A percentile compares a stretch with the other conserved stretches of the same genome.
These are phyloP conservation scores for Asterella californica DNA, from an alignment of 225 moss, liverwort and hornwort species.

Conservation along the genomic window DNA sequence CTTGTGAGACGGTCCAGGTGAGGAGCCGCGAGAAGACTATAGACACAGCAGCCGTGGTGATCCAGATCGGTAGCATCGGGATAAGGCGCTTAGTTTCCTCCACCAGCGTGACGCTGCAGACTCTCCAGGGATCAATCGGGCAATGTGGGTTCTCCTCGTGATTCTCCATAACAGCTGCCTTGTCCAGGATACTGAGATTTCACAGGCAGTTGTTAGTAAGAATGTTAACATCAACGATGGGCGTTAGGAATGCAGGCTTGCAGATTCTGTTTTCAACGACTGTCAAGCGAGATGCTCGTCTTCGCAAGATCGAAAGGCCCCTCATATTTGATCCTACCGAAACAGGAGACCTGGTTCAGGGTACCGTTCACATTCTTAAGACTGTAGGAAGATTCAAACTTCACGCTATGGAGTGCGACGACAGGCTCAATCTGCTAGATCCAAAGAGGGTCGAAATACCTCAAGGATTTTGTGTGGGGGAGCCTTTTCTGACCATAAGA, in stretches of 20 bases:
- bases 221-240: no score
- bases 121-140: not conserved
- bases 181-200: conserved; percentile 23
- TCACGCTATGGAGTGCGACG: no score
- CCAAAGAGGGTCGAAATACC: not conserved
- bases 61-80: conserved; percentile 11
- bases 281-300: no score
- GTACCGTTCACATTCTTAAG: no score
- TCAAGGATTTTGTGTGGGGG: not conserved
- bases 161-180: conserved; percentile 16
- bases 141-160: not conserved
- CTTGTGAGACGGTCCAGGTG: conserved; percentile 20
- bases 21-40: not conserved
- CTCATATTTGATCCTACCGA: no score
- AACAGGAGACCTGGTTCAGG: no score
- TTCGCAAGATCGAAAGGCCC: not conserved
- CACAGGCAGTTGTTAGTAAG: not conserved
- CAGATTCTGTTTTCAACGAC: no score
- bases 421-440: no score
- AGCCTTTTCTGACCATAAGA: not conserved
- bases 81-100: conserved; percentile 30
- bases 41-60: not conserved
- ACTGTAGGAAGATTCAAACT: not conserved
- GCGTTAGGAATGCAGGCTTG: no score
- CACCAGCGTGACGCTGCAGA: conserved; percentile 20